These are phyloP conservation scores for Orbilia javanica DNA, from an alignment of 2,329 filamentous ascomycete species.

Conservation along the genomic window DNA sequence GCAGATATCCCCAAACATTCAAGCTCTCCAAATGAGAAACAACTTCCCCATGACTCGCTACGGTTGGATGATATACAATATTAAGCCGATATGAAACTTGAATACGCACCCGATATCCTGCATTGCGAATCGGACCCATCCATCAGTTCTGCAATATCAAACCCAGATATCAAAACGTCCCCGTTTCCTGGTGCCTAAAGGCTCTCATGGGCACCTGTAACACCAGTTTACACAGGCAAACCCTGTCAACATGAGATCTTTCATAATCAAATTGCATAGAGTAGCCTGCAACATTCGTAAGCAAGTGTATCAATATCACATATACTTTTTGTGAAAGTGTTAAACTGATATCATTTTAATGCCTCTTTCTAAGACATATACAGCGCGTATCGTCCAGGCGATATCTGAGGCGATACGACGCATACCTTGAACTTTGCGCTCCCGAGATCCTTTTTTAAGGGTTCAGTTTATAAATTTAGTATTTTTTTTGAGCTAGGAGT, in stretches of 20 bases:
- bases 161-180: constrained; percentile 14
- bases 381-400: constrained; percentile 49
- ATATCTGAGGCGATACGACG: constrained; percentile 18
- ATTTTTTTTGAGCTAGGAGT: constrained; percentile 14
- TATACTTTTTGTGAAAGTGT: neutral
- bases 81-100: neutral
- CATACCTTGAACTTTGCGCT: neutral
- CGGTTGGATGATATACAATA: neutral
- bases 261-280: constrained; percentile 12
- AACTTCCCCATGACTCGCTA: neutral
- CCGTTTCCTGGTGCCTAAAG: constrained; percentile 5
- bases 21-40: neutral
- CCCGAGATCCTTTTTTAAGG: neutral
- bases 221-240: constrained; percentile 10
- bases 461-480: neutral
- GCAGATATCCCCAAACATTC: constrained; percentile 48
- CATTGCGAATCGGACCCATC: neutral
- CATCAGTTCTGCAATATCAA: constrained; percentile 5
- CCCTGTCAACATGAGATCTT: constrained; percentile 9
- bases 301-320: constrained; percentile 12
- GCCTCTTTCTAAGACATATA: constrained; percentile 37
- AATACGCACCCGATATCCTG: neutral
- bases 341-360: constrained; percentile 11
- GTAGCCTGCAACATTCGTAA: constrained; percentile 1
- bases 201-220: neutral